Evolutionary conservation across 2,329 filamentous ascomycete species (phyloP).

Genomic region (Fusarium robinianum): DNA sequence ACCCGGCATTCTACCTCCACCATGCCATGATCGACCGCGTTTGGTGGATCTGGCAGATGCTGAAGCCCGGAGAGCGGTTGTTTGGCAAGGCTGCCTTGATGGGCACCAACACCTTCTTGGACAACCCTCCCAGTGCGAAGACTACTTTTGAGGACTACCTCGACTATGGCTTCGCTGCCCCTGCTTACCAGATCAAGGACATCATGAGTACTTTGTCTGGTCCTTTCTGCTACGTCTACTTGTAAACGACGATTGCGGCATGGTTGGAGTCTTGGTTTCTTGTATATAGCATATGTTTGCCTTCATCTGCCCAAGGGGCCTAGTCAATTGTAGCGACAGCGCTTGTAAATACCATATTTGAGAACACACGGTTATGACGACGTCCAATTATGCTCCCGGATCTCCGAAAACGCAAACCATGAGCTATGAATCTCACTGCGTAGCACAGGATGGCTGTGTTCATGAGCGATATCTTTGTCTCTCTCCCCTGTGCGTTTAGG

Average conservation of each 20-base stretch:
- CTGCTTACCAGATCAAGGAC: conserved; percentile 37
- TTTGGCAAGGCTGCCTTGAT: conserved; percentile 25
- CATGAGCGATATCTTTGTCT: too few relatives aligned
- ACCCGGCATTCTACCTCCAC: conserved; percentile 43
- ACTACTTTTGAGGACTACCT: conserved; percentile 38
- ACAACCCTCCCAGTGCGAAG: conserved; percentile 28
- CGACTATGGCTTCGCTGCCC: conserved; percentile 33
- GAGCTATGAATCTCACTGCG: too few relatives aligned
- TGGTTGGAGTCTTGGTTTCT: background rate
- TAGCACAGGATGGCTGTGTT: too few relatives aligned
- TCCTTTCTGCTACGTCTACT: conserved; percentile 42
- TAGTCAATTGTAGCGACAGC: background rate
- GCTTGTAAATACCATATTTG: too few relatives aligned
- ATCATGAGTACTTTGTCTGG: conserved; percentile 41
- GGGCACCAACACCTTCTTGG: conserved; percentile 35
- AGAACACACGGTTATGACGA: background rate
- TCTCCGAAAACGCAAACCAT: too few relatives aligned
- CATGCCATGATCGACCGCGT: conserved; percentile 39
- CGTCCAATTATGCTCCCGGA: background rate
- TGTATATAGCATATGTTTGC: conserved; percentile 5
- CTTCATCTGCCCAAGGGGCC: conserved; percentile 4
- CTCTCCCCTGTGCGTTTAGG: too few relatives aligned
- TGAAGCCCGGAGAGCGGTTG: conserved; percentile 34
- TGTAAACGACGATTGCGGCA: conserved; percentile 26
- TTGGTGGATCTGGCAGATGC: conserved; percentile 40